A percentile compares a stretch with the other conserved stretches of the same genome.
Conservation (phyloP, 2,329 filamentous ascomycete species). For the Albifimbria verrucaria region DNA sequence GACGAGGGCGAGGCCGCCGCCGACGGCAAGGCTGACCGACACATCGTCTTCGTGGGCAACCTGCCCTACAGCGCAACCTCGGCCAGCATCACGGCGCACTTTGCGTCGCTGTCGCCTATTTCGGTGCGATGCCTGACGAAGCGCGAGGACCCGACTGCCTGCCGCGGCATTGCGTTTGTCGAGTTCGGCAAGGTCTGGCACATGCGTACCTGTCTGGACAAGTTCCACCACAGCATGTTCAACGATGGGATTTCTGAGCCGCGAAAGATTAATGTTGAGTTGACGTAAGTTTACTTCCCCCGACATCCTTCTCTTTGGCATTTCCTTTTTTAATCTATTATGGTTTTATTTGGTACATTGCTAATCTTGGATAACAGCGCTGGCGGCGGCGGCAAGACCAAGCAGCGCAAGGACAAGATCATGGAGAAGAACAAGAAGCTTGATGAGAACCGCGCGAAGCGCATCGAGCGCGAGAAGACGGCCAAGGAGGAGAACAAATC, state of each 20-base stretch:
- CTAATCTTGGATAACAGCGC: conserved; percentile 50
- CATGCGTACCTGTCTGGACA: conserved; percentile 89
- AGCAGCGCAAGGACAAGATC: conserved; percentile 71
- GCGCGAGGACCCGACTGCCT: conserved; percentile 56
- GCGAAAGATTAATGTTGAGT: conserved; percentile 86
- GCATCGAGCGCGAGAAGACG: conserved; percentile 44
- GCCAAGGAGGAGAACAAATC: conserved; percentile 25
- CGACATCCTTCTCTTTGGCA: conserved; percentile 2
- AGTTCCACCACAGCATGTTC: conserved; percentile 85
- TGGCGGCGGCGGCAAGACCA: conserved; percentile 79
- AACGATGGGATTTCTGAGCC: conserved; percentile 49
- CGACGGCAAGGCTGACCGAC: conserved; percentile 21
- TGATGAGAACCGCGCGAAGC: conserved; percentile 57
- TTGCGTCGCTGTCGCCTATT: conserved; percentile 59
- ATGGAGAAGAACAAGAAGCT: conserved; percentile 82
- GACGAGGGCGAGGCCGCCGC: conserved; percentile 9
- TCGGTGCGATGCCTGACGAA: conserved; percentile 66
- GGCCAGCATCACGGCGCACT: conserved; percentile 69
- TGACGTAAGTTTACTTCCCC: conserved; percentile 60
- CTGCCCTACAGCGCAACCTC: conserved; percentile 80
- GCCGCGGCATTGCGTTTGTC: conserved; percentile 79
- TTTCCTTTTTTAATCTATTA: conserved; percentile 4
- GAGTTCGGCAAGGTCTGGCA: conserved; percentile 84
- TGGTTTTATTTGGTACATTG: neutral
- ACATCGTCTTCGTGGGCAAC: conserved; percentile 59